Percentiles rank a stretch among this genome's conserved stretches.
These are phyloP conservation scores for Russula ochroleuca DNA, from an alignment of 768 basidiomycete genomes.

Conservation along the genomic window DNA sequence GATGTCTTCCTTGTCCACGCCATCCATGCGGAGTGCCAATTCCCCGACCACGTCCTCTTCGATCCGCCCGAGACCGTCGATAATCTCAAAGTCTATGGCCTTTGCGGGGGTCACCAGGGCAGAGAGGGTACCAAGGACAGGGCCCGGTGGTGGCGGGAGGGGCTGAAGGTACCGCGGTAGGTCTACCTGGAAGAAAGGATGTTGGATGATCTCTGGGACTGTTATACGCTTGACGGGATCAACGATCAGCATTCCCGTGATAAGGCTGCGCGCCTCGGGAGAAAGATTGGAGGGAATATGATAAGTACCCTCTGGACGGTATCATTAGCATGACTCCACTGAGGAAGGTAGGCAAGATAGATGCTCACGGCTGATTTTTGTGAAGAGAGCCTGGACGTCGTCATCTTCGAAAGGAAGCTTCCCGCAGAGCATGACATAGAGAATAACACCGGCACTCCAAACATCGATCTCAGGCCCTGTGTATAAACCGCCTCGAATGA, in stretches of 20 bases:
- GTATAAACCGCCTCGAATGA: slow-evolving; percentile 91
- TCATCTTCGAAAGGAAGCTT: slow-evolving; percentile 96
- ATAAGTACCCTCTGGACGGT: slow-evolving; percentile 72
- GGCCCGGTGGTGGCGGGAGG: slow-evolving; percentile 71
- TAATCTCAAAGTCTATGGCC: slow-evolving; percentile 71
- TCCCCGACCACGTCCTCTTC: slow-evolving; percentile 90
- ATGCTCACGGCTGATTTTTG: slow-evolving; percentile 82
- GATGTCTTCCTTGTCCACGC: slow-evolving; percentile 77
- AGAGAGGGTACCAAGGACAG: slow-evolving; percentile 68
- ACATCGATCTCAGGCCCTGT: slow-evolving; percentile 98
- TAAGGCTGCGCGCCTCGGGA: slow-evolving; percentile 69
- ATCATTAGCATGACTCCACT: slow-evolving; percentile 8
- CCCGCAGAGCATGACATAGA: slow-evolving; percentile 97
- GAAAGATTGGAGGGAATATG: slow-evolving; percentile 81
- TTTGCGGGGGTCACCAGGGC: slow-evolving; percentile 66
- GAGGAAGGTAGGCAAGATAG: not conserved
- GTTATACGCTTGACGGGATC: slow-evolving; percentile 96
- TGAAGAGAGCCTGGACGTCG: slow-evolving; percentile 86
- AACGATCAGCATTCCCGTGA: slow-evolving; percentile 85
- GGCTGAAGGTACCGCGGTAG: slow-evolving; percentile 84
- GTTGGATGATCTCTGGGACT: slow-evolving; percentile 82
- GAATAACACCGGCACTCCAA: slow-evolving; percentile 98
- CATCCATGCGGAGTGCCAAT: slow-evolving; percentile 63
- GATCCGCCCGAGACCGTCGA: slow-evolving; percentile 88
- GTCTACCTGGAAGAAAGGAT: slow-evolving; percentile 86